Conservation (phyloP, 1,139 yeast genomes). For the Pichia sp. region DNA sequence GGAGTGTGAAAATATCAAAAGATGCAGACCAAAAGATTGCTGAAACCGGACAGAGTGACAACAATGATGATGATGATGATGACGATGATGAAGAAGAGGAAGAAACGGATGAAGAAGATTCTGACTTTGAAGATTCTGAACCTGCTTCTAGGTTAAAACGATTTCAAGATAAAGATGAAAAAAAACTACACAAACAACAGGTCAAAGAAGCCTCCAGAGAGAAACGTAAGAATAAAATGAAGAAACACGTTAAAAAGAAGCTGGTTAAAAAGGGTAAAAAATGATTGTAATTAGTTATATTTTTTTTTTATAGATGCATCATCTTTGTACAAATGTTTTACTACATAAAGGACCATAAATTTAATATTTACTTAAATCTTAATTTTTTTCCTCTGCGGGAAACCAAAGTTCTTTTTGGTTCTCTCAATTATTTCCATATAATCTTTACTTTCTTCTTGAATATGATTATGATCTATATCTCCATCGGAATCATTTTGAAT, state of each 20-base stretch:
- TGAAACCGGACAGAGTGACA: conserved; percentile 24
- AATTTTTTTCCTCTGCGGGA: neutral
- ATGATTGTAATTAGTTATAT: neutral
- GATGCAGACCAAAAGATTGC: conserved; percentile 19
- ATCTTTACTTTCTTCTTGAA: neutral
- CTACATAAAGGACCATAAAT: neutral
- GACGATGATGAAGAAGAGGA: conserved; percentile 20
- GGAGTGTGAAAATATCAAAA: conserved; percentile 25
- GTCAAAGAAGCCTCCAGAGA: conserved; percentile 82
- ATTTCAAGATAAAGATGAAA: conserved; percentile 76
- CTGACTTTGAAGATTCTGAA: conserved; percentile 31
- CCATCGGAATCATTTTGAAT: neutral
- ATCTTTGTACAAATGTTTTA: neutral
- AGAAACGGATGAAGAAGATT: conserved; percentile 31
- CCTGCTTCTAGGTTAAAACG: conserved; percentile 59
- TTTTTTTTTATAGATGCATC: neutral
- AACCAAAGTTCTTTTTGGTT: neutral
- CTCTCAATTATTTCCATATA: neutral
- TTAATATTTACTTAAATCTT: neutral
- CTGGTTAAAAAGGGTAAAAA: conserved; percentile 43
- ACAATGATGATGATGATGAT: conserved; percentile 30
- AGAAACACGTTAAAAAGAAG: conserved; percentile 84
- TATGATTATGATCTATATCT: neutral
- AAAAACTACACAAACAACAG: conserved; percentile 76
- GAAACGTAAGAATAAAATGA: conserved; percentile 84